These are phyloP conservation scores for Rhizophora mangle DNA, from an alignment of 345 rosid species.

Conservation along the genomic window DNA sequence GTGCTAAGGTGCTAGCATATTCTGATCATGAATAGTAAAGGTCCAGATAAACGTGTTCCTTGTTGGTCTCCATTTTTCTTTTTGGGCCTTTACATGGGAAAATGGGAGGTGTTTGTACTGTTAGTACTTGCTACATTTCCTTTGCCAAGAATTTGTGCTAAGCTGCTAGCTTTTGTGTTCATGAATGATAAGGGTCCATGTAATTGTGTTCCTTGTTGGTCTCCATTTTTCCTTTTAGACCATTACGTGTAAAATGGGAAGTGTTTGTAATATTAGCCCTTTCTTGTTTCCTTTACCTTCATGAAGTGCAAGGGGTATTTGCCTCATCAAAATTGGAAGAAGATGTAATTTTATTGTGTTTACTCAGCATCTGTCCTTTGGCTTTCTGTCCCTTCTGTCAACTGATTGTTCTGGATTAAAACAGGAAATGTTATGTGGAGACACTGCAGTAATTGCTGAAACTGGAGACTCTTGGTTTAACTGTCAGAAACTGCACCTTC, in stretches of 20 bases:
- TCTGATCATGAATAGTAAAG: background rate
- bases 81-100: background rate
- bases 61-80: background rate
- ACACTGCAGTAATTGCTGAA: constrained; percentile 62
- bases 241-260: background rate
- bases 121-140: too few species aligned
- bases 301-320: too few species aligned
- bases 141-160: background rate
- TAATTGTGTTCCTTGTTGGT: background rate
- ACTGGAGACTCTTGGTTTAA: constrained; percentile 86
- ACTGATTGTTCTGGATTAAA: constrained; percentile 1
- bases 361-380: background rate
- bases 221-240: background rate
- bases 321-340: too few species aligned
- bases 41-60: background rate
- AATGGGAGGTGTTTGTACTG: too few species aligned
- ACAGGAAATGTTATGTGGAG: constrained; percentile 52
- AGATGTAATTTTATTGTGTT: background rate
- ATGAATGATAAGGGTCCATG: background rate
- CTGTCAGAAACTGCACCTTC: constrained; percentile 70
- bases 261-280: background rate
- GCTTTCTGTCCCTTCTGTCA: background rate
- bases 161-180: background rate
- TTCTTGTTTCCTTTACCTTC: too few species aligned
- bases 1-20: background rate